These are phyloP conservation scores for Physaria fendleri DNA, from an alignment of 345 rosid species.

Conservation along the genomic window DNA sequence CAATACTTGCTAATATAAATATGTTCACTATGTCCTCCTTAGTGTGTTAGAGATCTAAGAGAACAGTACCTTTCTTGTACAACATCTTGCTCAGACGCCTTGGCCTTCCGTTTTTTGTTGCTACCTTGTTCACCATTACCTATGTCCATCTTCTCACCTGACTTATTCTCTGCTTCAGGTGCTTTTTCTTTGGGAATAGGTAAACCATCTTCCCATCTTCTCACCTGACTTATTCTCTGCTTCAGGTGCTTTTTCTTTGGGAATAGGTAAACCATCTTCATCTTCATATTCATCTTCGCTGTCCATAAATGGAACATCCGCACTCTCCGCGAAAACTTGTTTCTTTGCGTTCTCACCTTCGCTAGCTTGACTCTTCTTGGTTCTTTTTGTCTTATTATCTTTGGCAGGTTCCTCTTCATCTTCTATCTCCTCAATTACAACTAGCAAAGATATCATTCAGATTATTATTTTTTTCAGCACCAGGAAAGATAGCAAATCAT, in stretches of 20 bases:
- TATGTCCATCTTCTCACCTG: slow-evolving; percentile 28
- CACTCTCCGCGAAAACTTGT: slow-evolving; percentile 40
- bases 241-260: slow-evolving; percentile 21
- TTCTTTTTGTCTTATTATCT: slow-evolving; percentile 36
- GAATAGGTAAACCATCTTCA: slow-evolving; percentile 89
- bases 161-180: slow-evolving; percentile 16
- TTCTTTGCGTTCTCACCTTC: slow-evolving; percentile 27
- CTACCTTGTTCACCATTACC: slow-evolving; percentile 28
- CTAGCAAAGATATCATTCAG: slow-evolving; percentile 25
- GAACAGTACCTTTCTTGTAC: slow-evolving; percentile 49
- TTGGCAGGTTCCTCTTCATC: slow-evolving; percentile 57
- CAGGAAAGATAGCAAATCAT: too few relatives aligned
- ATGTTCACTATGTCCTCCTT: not conserved
- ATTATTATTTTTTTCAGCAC: not conserved
- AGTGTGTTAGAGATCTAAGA: not conserved
- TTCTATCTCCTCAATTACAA: slow-evolving; percentile 84
- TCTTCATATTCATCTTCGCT: slow-evolving; percentile 97
- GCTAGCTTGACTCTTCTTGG: slow-evolving; percentile 36
- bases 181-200: slow-evolving; percentile 41
- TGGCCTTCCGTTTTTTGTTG: slow-evolving; percentile 57
- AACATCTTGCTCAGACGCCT: slow-evolving; percentile 46
- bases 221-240: slow-evolving; percentile 17
- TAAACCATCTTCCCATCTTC: slow-evolving; percentile 70
- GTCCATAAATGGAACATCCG: slow-evolving; percentile 39
- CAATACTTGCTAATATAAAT: not conserved